Evolutionary conservation across 176 grass and related monocot species (phyloP).

Genomic region (Pharus latifolius): DNA sequence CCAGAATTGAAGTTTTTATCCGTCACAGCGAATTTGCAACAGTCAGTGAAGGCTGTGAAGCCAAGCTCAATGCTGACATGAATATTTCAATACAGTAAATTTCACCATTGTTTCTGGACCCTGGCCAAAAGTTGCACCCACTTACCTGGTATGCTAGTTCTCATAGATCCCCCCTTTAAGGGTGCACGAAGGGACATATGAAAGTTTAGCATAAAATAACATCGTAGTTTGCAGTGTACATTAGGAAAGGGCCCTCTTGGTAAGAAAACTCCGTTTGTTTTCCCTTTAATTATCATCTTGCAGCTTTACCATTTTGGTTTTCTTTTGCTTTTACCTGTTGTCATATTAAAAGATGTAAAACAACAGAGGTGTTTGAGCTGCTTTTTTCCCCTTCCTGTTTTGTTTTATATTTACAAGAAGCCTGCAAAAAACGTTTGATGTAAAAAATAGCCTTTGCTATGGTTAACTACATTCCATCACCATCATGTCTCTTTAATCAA

Average conservation of each 20-base stretch:
- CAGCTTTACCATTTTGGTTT: constrained; percentile 37
- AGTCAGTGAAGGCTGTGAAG: not conserved
- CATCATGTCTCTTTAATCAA: constrained; percentile 30
- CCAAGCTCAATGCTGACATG: not conserved
- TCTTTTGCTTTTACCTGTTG: constrained; percentile 29
- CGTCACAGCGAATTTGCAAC: not conserved
- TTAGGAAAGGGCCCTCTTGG: constrained; percentile 19
- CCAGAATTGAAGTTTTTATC: not conserved
- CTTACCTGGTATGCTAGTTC: not conserved
- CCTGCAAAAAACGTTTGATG: constrained; percentile 14
- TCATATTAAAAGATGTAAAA: constrained; percentile 28
- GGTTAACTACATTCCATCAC: constrained; percentile 12
- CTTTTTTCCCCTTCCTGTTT: constrained; percentile 7
- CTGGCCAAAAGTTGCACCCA: not conserved
- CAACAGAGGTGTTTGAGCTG: constrained; percentile 9
- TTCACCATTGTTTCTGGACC: not conserved
- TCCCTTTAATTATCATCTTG: constrained; percentile 34
- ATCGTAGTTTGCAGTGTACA: constrained; percentile 13
- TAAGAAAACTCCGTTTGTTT: constrained; percentile 18
- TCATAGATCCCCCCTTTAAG: not conserved
- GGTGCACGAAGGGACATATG: constrained; percentile 26
- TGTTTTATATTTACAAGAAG: constrained; percentile 38
- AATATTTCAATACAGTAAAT: not conserved
- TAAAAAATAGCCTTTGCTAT: not conserved
- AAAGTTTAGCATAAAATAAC: constrained; percentile 9